Percentiles rank a stretch among this genome's conserved stretches.
These are phyloP conservation scores for Annulohypoxylon nitens DNA, from an alignment of 495 filamentous ascomycete genomes.

Conservation along the genomic window DNA sequence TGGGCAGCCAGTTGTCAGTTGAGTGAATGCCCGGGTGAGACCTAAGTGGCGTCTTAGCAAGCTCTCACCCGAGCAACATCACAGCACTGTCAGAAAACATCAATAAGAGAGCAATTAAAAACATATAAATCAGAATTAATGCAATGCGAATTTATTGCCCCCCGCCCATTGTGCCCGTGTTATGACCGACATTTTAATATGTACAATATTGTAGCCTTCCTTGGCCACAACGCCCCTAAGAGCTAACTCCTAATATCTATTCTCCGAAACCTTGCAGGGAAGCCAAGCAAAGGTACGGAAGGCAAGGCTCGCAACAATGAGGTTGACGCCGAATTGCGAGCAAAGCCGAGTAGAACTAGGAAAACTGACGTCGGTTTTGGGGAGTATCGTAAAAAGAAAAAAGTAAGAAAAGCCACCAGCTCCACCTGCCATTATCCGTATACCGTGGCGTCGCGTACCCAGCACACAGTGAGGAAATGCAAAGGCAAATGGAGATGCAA, in stretches of 20 bases:
- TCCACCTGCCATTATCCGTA: constrained; percentile 21
- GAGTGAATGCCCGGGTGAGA: background rate
- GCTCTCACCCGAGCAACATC: background rate
- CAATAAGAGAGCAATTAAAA: background rate
- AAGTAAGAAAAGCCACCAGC: constrained; percentile 22
- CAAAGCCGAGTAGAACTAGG: constrained; percentile 11
- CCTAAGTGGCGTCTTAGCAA: background rate
- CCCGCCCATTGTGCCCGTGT: constrained; percentile 23
- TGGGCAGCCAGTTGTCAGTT: background rate
- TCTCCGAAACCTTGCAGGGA: constrained; percentile 11
- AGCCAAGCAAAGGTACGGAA: constrained; percentile 10
- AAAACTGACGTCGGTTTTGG: background rate
- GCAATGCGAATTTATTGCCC: constrained; percentile 41
- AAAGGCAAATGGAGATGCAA: constrained; percentile 24
- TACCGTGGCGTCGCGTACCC: constrained; percentile 4
- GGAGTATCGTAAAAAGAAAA: constrained; percentile 18
- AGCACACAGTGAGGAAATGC: constrained; percentile 21
- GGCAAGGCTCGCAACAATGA: constrained; percentile 12
- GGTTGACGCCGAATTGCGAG: background rate
- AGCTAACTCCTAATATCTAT: constrained; percentile 18
- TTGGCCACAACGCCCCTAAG: background rate
- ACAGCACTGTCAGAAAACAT: background rate
- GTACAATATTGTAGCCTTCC: constrained; percentile 35
- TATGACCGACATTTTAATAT: constrained; percentile 40
- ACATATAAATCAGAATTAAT: constrained; percentile 39